Evolutionary conservation across 257 asterid genomes (phyloP), one percentile per base, ranked within the genome.

Genomic region (Rubia yunnanensis): DNA sequence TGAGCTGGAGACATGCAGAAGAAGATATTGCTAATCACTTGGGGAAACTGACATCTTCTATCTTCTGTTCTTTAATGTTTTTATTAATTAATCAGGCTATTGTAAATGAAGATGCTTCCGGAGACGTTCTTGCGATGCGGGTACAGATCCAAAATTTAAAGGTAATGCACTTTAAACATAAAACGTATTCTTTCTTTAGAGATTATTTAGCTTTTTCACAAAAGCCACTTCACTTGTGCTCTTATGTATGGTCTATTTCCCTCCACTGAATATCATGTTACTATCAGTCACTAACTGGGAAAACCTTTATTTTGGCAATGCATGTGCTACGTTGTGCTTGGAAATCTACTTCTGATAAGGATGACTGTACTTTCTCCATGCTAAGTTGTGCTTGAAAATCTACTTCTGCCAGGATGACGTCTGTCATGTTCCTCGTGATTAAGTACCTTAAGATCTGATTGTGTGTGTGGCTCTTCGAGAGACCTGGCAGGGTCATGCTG

Each of bases 41-140:
- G 18, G 27, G 31, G 41, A 64, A 46, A 50, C 58, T 36, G 44
- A 64, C 28, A 64, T 18, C 17, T 64, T 26, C 44, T 60, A 44
- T 30, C 8, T 52, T 61, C 11, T 26, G 64, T 15, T 63, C 9
- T 67, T 18, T n/a, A n/a, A n/a, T n/a, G n/a, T n/a, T n/a, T n/a
- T n/a, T 73, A 68, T 60, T 75, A 24, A 54, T 72, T 49, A 56
- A 60, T 61, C 74, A 88, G 96, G 96, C 96, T 69, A 82, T 88
- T 67, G 83, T 88, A 54, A 88, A 88, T 64, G 96, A 88, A 76
- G 96, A 86, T 74, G 91, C 96, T 70, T 88, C 92, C 60, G 95
- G 96, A 63, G 94, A 88, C 59, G 88, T 88, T 67, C 79, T 88
- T 74, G 95, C 92, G 30, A 74, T 88, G 89, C 83, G 88, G 81